Conservation (phyloP, 257 asterid genomes). For the Perilla frutescens region DNA sequence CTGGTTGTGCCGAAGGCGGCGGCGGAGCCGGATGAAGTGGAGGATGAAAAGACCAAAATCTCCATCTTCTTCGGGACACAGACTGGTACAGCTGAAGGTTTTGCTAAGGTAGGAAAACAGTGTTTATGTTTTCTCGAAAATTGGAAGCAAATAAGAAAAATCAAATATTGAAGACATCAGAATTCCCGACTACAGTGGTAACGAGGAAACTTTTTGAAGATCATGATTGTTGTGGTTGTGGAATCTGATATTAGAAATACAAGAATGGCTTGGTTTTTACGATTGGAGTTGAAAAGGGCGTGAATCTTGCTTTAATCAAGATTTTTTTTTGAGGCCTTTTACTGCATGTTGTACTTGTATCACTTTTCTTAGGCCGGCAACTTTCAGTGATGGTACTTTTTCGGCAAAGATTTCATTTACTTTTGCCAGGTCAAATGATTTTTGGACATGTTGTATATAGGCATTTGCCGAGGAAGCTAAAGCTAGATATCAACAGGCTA, state of each 20-base stretch:
- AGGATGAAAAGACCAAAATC: conserved; percentile 76
- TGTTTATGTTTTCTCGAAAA: background rate
- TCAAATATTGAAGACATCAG: conserved; percentile 4
- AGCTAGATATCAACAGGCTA: conserved; percentile 83
- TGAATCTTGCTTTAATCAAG: conserved; percentile 13
- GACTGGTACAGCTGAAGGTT: conserved; percentile 99
- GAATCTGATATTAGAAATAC: conserved; percentile 23
- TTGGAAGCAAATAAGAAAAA: background rate
- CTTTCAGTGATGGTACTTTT: background rate
- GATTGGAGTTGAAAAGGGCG: conserved; percentile 20
- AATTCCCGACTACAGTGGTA: background rate
- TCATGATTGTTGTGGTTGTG: conserved; percentile 22
- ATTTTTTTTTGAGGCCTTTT: conserved; percentile 26
- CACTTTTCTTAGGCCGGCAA: conserved; percentile 14
- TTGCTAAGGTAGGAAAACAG: conserved; percentile 71
- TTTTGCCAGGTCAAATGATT: conserved; percentile 13
- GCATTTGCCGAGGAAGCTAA: conserved; percentile 97
- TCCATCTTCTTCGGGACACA: conserved; percentile 89
- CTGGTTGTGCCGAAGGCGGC: conserved; percentile 47
- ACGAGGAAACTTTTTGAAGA: background rate
- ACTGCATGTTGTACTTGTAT: conserved; percentile 28
- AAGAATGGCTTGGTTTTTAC: conserved; percentile 1
- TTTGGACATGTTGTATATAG: conserved; percentile 47
- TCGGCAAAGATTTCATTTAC: conserved; percentile 19
- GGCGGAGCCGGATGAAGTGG: conserved; percentile 70